Evolutionary conservation across 2,329 filamentous ascomycete genomes (phyloP), one percentile per base, ranked within the genome.

Genomic region (Pseudofabraea citricarpa): DNA sequence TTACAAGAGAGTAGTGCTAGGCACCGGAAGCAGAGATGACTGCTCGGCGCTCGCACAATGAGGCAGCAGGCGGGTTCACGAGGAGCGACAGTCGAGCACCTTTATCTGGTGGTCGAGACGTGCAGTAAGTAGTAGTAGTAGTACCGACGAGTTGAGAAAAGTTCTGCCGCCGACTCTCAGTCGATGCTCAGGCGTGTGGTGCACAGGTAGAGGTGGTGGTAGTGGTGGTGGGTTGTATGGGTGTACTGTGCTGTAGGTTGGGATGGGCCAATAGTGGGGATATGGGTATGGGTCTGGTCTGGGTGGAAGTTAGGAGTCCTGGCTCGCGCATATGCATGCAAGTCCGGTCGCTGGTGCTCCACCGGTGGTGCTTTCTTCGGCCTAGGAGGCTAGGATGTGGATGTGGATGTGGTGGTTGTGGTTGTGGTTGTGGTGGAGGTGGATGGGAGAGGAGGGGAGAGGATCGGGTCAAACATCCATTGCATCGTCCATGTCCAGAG

Each of bases 91-190:
- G 35, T 12, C 21, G 35, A 20, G 19, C 35, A 22, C 19, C 8
- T 20, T 22, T 37, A 21, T 37, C 35, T 22, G 35, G 21, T n/a
- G 21, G 18, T 20, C 35, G 35, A 37, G 19, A n/a, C 35, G 21
- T n/a, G 21, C 13, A 15, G 23, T 20, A 37, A 21, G 18, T 23
- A 15, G n/a, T 32, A n/a, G 29, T 32, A 18, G 29, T 32, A 32
- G n/a, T 7, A n/a, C n/a, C n/a, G n/a, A n/a, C n/a, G n/a, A n/a
- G n/a, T n/a, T n/a, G 35, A 21, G 35, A 37, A 37, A 37, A 37
- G 35, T 37, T 37, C 35, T 37, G 35, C 35, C 35, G 35, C 19
- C 35, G 19, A 37, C 35, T 36, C 21, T 18, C n/a, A n/a, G n/a
- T n/a, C n/a, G n/a, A n/a, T n/a, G n/a, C n/a, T n/a, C n/a, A n/a